phyloP scores from a whole-genome alignment of 2,329 filamentous ascomycete genomes.

The Alternaria brassicae region DNA sequence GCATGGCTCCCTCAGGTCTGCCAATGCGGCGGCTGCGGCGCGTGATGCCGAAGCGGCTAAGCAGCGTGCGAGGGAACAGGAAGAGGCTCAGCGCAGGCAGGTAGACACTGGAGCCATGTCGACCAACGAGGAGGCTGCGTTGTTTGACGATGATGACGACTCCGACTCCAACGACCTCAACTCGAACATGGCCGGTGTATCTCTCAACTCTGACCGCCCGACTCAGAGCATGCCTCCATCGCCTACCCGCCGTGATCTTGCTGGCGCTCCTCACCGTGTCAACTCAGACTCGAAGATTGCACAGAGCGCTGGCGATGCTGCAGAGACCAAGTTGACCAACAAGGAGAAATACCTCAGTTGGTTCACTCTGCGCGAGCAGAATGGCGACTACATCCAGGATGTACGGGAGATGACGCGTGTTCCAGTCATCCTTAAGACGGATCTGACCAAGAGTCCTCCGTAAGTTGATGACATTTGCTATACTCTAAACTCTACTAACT shows the following conservation, averaged over 20 bases:
- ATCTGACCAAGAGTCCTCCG: constrained; percentile 98
- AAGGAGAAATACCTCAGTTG: constrained; percentile 96
- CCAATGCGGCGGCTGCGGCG: constrained; percentile 76
- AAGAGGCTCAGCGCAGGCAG: constrained; percentile 90
- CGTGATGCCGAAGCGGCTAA: constrained; percentile 83
- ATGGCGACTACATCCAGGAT: constrained; percentile 96
- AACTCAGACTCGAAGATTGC: constrained; percentile 93
- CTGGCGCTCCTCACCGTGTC: constrained; percentile 78
- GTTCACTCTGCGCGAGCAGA: constrained; percentile 89
- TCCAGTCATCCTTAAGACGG: constrained; percentile 97
- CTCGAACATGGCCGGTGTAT: constrained; percentile 91
- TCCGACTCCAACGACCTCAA: constrained; percentile 82
- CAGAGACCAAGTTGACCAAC: constrained; percentile 81
- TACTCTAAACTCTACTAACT: constrained; percentile 23
- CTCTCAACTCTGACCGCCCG: constrained; percentile 79
- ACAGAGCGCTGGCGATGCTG: constrained; percentile 68
- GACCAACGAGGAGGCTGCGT: constrained; percentile 89
- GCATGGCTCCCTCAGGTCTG: constrained; percentile 74
- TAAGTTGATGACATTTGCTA: constrained; percentile 65
- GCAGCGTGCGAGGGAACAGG: constrained; percentile 81
- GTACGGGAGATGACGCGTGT: constrained; percentile 97
- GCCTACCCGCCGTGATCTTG: constrained; percentile 76
- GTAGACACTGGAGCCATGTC: constrained; percentile 95
- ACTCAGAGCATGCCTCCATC: constrained; percentile 96
- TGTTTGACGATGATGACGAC: constrained; percentile 94